Evolutionary conservation across 257 asterid species (phyloP), one percentile per base, ranked within the genome.

Genomic region (Plantago major): DNA sequence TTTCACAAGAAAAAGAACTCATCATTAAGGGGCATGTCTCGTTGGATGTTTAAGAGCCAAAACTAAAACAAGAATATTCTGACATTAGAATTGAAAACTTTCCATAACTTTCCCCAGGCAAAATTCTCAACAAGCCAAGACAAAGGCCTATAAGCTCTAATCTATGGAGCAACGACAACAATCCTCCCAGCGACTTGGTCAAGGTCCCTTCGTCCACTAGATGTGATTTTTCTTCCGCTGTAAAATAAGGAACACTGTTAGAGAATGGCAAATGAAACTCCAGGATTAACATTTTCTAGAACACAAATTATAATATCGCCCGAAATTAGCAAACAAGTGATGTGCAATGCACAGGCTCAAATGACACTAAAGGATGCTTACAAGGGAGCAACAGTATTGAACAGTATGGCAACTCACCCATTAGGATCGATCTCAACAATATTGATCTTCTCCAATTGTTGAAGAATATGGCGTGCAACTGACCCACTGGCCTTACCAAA

Each of bases 131-230:
- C 67, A 66, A 61, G 51, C 48, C 42, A 42, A 56, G 51, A 30
- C 1, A 16, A 18, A 42, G 7, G 54, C 64, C 38, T 42, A 22
- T 58, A 61, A 19, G 14, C 66, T 59, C 46, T 53, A 55, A 53
- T 59, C 70, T 60, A 72, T 57, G 75, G 73, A 9, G 90, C 83
- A 54, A 80, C 88, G 7, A 77, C 83, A 3, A 60, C 89, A 59
- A 89, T 78, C 46, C 83, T 78, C 16, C 95, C 94, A 14, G 95
- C 94, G 63, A 89, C 97, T 74, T 89, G 95, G 62, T 89, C 97
- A 26, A 89, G 97, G 62, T 89, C 97, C 67, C 95, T 70, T 64
- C 77, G 91, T 16, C 97, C 97, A 40, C 64, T 87, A 65, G 95
- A 86, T 50, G 97, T 89, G 58, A 89, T 89, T 64, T 55, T 81